Evolutionary conservation across 2,329 filamentous ascomycete genomes (phyloP), one percentile per base, ranked within the genome.

Genomic region (Phoma sp.): DNA sequence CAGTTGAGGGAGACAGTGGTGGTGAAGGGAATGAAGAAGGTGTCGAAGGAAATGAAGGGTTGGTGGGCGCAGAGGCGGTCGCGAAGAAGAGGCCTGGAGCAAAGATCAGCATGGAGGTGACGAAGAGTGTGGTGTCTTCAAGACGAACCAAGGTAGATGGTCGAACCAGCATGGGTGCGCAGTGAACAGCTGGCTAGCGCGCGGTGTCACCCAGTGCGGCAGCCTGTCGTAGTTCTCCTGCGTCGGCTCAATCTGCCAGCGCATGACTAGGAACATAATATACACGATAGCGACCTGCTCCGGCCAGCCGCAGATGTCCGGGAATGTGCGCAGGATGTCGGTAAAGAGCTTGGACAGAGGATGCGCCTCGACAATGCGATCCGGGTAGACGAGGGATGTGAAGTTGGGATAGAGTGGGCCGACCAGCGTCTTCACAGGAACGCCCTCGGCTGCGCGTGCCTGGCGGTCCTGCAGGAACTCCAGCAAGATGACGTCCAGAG

Each of bases 331-430:
- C 9, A 96, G 79, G 54, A 96, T 91, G 72, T 96, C 91, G 37
- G 90, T 93, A 69, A 96, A 90, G 11, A 96, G 84, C 61, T 90
- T 90, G 6, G 90, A 93, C 1, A 96, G 79, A 1, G 90, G 90
- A 66, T 96, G 91, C 1, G 87, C 85, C 64, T 83, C 82, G 7
- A 78, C 78, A 56, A 80, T 82, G 45, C 82, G 81, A 36, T 85
- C 79, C 0, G 90, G 89, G 68, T 93, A 90, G 35, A 93, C 82
- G 4, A 96, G 82, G 1, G 89, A 89, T 0, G 87, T 88, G 52
- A 96, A 89, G 52, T 88, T 90, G 1, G 91, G 91, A 68, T 96
- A 93, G 11, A 84, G 81, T 0, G 91, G 91, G 0, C 90, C 91
- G 7, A 90, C 82, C 7, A 93, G 82, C 39, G 89, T 84, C 36